Percentiles rank a stretch among this genome's conserved stretches.
phyloP scores from a whole-genome alignment of 208 protist species.

The Trypanosoma platydactyli region DNA sequence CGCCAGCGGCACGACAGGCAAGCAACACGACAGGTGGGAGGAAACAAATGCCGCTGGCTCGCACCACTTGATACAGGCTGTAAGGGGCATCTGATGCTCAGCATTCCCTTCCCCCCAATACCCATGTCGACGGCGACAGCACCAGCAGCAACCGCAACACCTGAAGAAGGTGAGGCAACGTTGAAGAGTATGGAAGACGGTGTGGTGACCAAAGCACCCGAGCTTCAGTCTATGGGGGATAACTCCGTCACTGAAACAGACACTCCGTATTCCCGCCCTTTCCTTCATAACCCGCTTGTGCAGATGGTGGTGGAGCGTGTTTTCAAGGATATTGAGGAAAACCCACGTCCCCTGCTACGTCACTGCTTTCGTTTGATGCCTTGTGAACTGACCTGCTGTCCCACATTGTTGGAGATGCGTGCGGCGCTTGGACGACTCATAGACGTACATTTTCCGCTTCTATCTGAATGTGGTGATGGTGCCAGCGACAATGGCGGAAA shows the following conservation, averaged over 20 bases:
- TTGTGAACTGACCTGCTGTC: conserved; percentile 83
- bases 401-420: conserved; percentile 75
- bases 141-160: conserved; percentile 1
- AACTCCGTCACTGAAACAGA: not conserved
- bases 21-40: not conserved
- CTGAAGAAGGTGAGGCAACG: conserved; percentile 1
- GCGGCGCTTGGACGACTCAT: conserved; percentile 49
- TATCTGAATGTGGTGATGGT: no score
- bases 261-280: conserved; percentile 43
- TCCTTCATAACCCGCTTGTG: conserved; percentile 78
- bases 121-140: conserved; percentile 14
- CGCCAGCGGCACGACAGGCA: conserved; percentile 1
- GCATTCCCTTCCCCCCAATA: conserved; percentile 39
- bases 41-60: conserved; percentile 37
- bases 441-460: conserved; percentile 48
- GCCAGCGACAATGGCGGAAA: no score
- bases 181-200: not conserved
- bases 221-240: not conserved
- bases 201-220: not conserved
- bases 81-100: conserved; percentile 69
- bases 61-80: conserved; percentile 57
- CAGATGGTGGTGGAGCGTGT: conserved; percentile 68
- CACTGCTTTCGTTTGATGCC: conserved; percentile 81
- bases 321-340: conserved; percentile 59
- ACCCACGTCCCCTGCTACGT: conserved; percentile 62